Evolutionary conservation across 805 yeast species (phyloP).

Genomic region (Cyberlindnera subsufficiens): DNA sequence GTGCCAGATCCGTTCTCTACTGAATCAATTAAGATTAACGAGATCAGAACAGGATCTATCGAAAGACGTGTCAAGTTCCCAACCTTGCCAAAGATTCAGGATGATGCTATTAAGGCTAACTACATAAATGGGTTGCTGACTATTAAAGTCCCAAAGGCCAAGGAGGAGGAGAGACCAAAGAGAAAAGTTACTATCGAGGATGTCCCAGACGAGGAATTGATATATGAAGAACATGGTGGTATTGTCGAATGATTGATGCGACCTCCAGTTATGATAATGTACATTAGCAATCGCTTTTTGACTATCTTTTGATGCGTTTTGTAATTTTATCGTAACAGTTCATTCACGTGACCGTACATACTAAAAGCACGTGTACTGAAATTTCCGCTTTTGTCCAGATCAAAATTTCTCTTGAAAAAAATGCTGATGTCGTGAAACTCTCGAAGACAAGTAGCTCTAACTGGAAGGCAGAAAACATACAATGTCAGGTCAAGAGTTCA

Average conservation of each 20-base stretch:
- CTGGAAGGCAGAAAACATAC: not conserved
- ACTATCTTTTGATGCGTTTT: too few species aligned
- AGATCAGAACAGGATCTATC: conserved; percentile 50
- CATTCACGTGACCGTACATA: too few species aligned
- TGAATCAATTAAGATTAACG: conserved; percentile 38
- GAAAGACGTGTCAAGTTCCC: conserved; percentile 55
- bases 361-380: too few species aligned
- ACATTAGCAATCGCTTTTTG: too few species aligned
- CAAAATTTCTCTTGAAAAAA: too few species aligned
- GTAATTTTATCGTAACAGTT: too few species aligned
- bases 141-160: conserved; percentile 43
- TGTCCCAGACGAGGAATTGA: conserved; percentile 43
- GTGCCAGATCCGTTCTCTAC: conserved; percentile 20
- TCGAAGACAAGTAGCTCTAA: not conserved
- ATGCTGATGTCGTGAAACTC: not conserved
- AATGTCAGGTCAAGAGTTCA: conserved; percentile 23
- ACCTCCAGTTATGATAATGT: not conserved
- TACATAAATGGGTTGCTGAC: conserved; percentile 50
- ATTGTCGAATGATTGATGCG: conserved; percentile 1
- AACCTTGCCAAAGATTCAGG: conserved; percentile 43
- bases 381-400: too few species aligned
- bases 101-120: conserved; percentile 48
- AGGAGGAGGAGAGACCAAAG: conserved; percentile 32
- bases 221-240: conserved; percentile 30
- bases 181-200: conserved; percentile 41